A percentile compares a stretch with the other conserved stretches of the same genome.
phyloP scores from a whole-genome alignment of 2,329 filamentous ascomycete species.

The Zymoseptoria pseudotritici region DNA sequence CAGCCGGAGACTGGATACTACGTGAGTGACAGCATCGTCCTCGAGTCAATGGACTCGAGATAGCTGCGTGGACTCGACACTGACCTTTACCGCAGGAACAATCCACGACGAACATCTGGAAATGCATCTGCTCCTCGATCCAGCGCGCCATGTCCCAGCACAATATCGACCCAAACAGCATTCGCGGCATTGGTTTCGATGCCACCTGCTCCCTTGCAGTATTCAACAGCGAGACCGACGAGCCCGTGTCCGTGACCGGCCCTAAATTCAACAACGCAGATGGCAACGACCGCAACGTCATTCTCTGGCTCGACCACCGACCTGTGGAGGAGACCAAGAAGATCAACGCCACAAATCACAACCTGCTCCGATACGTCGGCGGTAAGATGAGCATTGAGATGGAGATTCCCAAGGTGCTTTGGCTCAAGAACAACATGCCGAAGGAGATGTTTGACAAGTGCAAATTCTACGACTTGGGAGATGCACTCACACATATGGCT shows the following conservation, averaged over 20 bases:
- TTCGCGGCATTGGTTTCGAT: constrained; percentile 92
- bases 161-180: constrained; percentile 63
- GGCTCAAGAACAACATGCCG: constrained; percentile 98
- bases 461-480: constrained; percentile 94
- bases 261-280: constrained; percentile 71
- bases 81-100: constrained; percentile 59
- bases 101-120: constrained; percentile 97
- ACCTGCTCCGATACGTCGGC: constrained; percentile 89
- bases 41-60: neutral
- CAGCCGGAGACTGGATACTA: constrained; percentile 50
- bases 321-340: constrained; percentile 83
- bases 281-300: constrained; percentile 84
- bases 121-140: constrained; percentile 83
- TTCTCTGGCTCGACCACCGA: constrained; percentile 94
- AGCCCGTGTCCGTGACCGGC: constrained; percentile 83
- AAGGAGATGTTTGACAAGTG: constrained; percentile 80
- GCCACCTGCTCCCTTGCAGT: constrained; percentile 96
- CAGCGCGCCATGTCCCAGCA: constrained; percentile 75
- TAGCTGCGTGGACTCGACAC: neutral
- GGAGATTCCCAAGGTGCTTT: constrained; percentile 97
- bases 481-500: constrained; percentile 88
- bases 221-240: constrained; percentile 80
- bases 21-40: constrained; percentile 28
- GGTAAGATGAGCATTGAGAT: constrained; percentile 99
- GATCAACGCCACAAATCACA: constrained; percentile 89